Base-by-base conservation (phyloP, 768 basidiomycete genomes). In the Trichaptum fuscoviolaceum region DNA sequence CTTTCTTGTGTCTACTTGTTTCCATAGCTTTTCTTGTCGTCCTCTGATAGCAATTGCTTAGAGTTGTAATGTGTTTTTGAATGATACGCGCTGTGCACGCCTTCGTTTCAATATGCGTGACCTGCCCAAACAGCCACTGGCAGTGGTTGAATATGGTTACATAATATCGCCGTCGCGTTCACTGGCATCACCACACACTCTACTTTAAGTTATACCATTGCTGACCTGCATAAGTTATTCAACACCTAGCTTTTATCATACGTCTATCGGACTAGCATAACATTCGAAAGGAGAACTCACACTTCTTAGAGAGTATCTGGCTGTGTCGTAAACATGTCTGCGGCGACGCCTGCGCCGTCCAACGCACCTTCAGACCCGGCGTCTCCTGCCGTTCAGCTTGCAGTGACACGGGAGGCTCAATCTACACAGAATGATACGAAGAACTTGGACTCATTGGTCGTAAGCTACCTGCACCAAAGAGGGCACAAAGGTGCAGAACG, bases 291-390 rank as follows among this genome's bases (percentile, higher is more conserved):
- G 30, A 30, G 8, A 30, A 2, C 30, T 2, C 30, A 30, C 30
- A 30, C 30, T 3, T 30, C 30, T 30, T 2, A 30, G 30, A 30
- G 30, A 30, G 30, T 30, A 8, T 4, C 42, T 52, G 42, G 42
- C 15, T 52, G 6, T 52, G 20, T 12, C 15, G 15, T 52, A 12
- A 69, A 59, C 58, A 84, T 84, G 83, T 84, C 83, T 64, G 80
- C 75, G 23, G 77, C 79, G 64, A 85, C 83, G 20, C 84, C 86
- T 60, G 81, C 84, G 57, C 81, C 81, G 25, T 77, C 83, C n/a
- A 77, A 78, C 20, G 80, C 70, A 70, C 73, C 69, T 0, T 75
- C 77, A 17, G 66, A 78, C 20, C 75, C 80, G 60, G 78, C 82
- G 25, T 59, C 73, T 65, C 58, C 76, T 27, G 68, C 81, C 6